Evolutionary conservation across 2,329 filamentous ascomycete genomes (phyloP).

Genomic region (Alternaria alternata): DNA sequence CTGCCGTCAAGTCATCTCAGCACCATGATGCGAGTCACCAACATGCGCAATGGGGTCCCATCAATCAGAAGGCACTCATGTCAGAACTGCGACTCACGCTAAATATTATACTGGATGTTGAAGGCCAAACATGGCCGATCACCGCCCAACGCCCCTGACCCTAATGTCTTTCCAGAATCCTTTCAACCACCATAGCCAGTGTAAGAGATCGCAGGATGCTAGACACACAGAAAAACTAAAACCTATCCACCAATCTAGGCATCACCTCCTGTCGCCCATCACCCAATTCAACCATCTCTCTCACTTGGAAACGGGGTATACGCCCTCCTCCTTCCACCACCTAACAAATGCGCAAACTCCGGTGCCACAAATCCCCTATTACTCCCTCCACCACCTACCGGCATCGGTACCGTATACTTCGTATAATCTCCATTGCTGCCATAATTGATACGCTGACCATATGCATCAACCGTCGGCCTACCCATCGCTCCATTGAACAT

Average conservation of each 20-base stretch:
- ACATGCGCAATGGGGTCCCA: too few relatives aligned
- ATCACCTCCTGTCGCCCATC: not conserved
- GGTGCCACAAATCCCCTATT: conserved; percentile 5
- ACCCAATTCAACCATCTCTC: not conserved
- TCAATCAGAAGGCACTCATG: too few relatives aligned
- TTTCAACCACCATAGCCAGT: not conserved
- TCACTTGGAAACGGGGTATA: conserved; percentile 17
- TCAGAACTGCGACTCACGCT: too few relatives aligned
- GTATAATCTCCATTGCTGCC: not conserved
- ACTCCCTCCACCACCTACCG: not conserved
- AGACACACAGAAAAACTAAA: not conserved
- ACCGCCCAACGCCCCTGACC: too few relatives aligned
- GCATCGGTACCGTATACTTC: not conserved
- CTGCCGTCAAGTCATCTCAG: too few relatives aligned
- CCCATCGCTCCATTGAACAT: conserved; percentile 29
- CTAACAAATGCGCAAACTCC: conserved; percentile 10
- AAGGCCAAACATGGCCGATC: too few relatives aligned
- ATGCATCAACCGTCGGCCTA: conserved; percentile 1
- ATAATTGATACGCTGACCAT: not conserved
- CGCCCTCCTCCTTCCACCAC: not conserved
- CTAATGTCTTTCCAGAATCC: not conserved
- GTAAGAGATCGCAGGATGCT: not conserved
- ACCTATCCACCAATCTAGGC: not conserved
- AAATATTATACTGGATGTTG: too few relatives aligned
- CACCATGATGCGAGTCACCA: too few relatives aligned